These are phyloP conservation scores for Aristolochia contorta DNA, from an alignment of 164 flowering plant species.

Conservation along the genomic window DNA sequence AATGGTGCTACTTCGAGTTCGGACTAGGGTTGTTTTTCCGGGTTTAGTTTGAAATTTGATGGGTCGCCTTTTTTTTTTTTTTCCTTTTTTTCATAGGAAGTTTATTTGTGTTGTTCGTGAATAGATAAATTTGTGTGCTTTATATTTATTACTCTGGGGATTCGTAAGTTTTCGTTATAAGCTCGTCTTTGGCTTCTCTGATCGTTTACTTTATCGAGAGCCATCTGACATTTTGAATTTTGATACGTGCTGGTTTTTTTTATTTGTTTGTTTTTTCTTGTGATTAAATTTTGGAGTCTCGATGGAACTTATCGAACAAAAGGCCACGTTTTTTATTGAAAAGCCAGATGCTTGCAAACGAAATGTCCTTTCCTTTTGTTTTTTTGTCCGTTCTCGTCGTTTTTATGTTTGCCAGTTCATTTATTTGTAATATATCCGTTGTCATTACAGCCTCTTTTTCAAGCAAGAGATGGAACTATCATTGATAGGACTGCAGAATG, in stretches of 20 bases:
- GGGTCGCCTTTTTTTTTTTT: too few species aligned
- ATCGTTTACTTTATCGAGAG: too few species aligned
- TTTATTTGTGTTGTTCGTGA: too few species aligned
- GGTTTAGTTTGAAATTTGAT: background rate
- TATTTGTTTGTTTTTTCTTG: too few species aligned
- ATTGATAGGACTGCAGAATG: slow-evolving; percentile 91
- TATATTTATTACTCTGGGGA: too few species aligned
- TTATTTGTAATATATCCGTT: background rate
- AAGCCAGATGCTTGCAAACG: too few species aligned
- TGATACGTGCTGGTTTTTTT: too few species aligned
- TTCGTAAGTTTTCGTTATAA: too few species aligned
- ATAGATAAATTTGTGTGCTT: too few species aligned
- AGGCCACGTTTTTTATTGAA: too few species aligned
- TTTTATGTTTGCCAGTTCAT: background rate
- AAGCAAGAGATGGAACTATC: slow-evolving; percentile 99
- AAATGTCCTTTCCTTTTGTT: background rate
- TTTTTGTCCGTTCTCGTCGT: background rate
- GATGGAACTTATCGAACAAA: background rate
- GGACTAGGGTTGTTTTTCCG: background rate
- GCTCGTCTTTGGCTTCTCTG: too few species aligned
- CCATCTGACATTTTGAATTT: too few species aligned
- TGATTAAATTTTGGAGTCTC: background rate
- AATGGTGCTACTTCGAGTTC: background rate
- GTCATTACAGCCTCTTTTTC: slow-evolving; percentile 71
- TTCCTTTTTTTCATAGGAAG: background rate